These are phyloP conservation scores for Colletotrichum lupini DNA, from an alignment of 2,329 filamentous ascomycete genomes.

Conservation along the genomic window DNA sequence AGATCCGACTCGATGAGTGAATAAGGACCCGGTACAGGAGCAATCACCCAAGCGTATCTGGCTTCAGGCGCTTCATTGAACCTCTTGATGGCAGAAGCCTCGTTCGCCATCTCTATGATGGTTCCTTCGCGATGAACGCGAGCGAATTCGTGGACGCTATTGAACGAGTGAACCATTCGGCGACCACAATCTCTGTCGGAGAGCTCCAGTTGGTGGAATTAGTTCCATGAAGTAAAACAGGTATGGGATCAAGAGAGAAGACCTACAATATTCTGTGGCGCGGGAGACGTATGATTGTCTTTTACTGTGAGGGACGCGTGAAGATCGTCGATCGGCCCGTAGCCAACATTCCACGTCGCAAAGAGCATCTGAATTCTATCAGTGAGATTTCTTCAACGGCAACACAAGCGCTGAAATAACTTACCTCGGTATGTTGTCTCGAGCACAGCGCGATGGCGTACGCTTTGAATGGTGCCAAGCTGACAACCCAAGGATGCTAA, in stretches of 20 bases:
- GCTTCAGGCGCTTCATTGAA: conserved; percentile 4
- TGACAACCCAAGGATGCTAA: neutral
- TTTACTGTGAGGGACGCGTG: neutral
- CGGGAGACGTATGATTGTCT: neutral
- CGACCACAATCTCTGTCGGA: conserved; percentile 2
- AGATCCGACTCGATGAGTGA: conserved; percentile 21
- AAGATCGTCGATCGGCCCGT: conserved; percentile 1
- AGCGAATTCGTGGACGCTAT: conserved; percentile 15
- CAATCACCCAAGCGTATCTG: conserved; percentile 26
- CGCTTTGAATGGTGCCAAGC: neutral
- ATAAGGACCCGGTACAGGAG: neutral
- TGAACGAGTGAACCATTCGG: conserved; percentile 29
- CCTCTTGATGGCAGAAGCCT: neutral
- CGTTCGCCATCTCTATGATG: conserved; percentile 21
- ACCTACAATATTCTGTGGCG: neutral
- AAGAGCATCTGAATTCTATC: neutral
- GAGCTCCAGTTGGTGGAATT: neutral
- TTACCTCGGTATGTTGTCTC: neutral
- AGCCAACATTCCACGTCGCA: neutral
- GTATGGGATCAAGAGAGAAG: neutral
- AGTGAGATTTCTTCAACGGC: neutral
- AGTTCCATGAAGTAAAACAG: neutral
- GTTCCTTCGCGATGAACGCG: conserved; percentile 25
- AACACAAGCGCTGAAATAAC: neutral
- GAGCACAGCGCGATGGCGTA: neutral